A percentile compares a stretch with the other conserved stretches of the same genome.
These are phyloP conservation scores for Colletotrichum trifolii DNA, from an alignment of 2,329 filamentous ascomycete genomes.

Conservation along the genomic window DNA sequence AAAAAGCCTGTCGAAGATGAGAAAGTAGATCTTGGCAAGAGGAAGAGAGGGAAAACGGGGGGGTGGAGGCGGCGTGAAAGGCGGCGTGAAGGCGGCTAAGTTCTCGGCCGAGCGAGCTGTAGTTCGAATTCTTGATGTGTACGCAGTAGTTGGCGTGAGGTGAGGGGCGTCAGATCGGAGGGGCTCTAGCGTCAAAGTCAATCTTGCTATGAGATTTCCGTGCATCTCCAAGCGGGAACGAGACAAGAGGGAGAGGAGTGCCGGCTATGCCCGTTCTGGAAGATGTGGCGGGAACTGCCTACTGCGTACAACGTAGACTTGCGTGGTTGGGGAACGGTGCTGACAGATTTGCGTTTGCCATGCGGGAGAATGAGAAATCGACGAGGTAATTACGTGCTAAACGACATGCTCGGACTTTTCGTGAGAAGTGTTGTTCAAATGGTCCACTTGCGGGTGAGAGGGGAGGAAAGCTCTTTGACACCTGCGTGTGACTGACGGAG, in stretches of 20 bases:
- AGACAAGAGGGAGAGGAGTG: background rate
- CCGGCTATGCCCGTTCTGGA: conserved; percentile 7
- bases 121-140: conserved; percentile 13
- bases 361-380: too few relatives aligned
- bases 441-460: too few relatives aligned
- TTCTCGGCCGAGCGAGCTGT: conserved; percentile 23
- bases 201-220: conserved; percentile 10
- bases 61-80: background rate
- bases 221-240: background rate
- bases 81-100: background rate
- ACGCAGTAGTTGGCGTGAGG: background rate
- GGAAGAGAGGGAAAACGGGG: background rate
- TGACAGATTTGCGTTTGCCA: background rate
- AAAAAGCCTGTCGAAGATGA: too few relatives aligned
- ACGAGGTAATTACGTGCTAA: too few relatives aligned
- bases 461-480: too few relatives aligned
- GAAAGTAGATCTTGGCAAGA: background rate
- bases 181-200: conserved; percentile 20
- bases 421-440: too few relatives aligned
- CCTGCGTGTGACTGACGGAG: too few relatives aligned
- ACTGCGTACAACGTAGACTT: background rate
- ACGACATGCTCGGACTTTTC: too few relatives aligned
- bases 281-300: conserved; percentile 1
- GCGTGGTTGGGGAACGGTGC: conserved; percentile 1
- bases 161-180: conserved; percentile 7